Evolutionary conservation across 371 early-diverging fungal genomes (phyloP).

Genomic region (Mortierella sp.): DNA sequence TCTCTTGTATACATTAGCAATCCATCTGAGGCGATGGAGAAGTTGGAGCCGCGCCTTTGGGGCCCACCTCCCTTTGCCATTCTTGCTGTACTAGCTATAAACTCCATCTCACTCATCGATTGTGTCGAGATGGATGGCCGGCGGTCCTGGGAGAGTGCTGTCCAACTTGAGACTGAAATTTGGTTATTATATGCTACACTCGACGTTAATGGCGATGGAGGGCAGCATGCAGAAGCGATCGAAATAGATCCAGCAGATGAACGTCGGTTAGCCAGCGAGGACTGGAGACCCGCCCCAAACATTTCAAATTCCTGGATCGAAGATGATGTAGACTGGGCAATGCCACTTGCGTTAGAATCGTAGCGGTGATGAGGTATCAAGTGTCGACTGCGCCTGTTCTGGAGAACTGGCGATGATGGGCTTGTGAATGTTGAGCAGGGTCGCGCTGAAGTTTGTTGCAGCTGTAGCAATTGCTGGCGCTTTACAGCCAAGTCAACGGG

Average conservation of each 20-base stretch:
- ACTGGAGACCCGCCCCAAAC: background rate
- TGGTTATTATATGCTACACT: background rate
- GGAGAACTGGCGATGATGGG: background rate
- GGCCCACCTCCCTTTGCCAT: background rate
- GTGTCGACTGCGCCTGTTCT: background rate
- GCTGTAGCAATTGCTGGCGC: constrained; percentile 27
- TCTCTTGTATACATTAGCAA: background rate
- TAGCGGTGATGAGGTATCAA: constrained; percentile 28
- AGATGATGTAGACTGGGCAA: background rate
- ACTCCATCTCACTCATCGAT: constrained; percentile 13
- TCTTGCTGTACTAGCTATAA: background rate
- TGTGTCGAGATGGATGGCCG: background rate
- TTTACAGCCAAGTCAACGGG: constrained; percentile 29
- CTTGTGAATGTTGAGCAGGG: constrained; percentile 8
- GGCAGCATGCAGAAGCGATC: background rate
- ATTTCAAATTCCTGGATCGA: no score
- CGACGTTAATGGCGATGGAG: background rate
- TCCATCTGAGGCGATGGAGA: background rate
- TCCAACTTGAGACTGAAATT: constrained; percentile 7
- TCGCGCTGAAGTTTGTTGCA: constrained; percentile 29
- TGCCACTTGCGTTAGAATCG: constrained; percentile 1
- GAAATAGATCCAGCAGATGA: constrained; percentile 2
- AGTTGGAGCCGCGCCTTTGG: constrained; percentile 2
- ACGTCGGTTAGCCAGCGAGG: background rate
- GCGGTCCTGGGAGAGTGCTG: background rate